Percentiles rank a stretch among this genome's conserved stretches.
phyloP scores from a whole-genome alignment of 768 basidiomycete species.

The Boletus bicolor region DNA sequence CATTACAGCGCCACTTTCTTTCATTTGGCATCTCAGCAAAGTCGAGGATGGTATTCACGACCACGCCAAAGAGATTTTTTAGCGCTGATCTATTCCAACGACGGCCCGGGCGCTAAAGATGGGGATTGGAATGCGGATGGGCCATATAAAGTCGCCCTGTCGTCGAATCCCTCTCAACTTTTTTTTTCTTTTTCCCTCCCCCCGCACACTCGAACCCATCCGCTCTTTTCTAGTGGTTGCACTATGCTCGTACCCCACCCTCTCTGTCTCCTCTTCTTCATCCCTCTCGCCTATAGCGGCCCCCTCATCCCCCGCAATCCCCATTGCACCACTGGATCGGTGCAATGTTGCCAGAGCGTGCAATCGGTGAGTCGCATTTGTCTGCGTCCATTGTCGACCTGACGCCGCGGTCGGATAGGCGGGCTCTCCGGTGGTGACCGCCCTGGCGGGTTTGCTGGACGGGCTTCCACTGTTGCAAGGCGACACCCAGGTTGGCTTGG shows the following conservation, averaged over 20 bases:
- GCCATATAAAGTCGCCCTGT: constrained; percentile 19
- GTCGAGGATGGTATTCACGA: too few species aligned
- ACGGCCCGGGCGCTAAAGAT: constrained; percentile 8
- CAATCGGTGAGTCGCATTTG: constrained; percentile 15
- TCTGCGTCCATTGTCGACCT: neutral
- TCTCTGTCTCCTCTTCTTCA: constrained; percentile 18
- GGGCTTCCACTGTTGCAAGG: neutral
- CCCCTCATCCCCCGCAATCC: constrained; percentile 26
- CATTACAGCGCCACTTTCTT: neutral
- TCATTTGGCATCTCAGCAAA: too few species aligned
- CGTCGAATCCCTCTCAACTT: constrained; percentile 6
- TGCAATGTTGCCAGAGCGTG: constrained; percentile 22
- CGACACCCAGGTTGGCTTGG: constrained; percentile 14
- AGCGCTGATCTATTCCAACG: constrained; percentile 1
- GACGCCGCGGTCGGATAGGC: constrained; percentile 10
- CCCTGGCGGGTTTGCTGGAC: constrained; percentile 2
- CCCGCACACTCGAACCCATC: constrained; percentile 14
- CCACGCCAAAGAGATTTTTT: neutral
- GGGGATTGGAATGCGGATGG: constrained; percentile 10
- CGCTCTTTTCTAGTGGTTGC: constrained; percentile 20
- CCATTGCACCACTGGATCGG: constrained; percentile 19
- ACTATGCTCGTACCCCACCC: constrained; percentile 15
- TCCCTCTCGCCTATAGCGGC: constrained; percentile 15
- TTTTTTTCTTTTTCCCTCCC: neutral
- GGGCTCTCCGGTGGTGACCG: neutral